Conservation (phyloP, 140 eudicot genomes). For the Bidens hawaiensis region DNA sequence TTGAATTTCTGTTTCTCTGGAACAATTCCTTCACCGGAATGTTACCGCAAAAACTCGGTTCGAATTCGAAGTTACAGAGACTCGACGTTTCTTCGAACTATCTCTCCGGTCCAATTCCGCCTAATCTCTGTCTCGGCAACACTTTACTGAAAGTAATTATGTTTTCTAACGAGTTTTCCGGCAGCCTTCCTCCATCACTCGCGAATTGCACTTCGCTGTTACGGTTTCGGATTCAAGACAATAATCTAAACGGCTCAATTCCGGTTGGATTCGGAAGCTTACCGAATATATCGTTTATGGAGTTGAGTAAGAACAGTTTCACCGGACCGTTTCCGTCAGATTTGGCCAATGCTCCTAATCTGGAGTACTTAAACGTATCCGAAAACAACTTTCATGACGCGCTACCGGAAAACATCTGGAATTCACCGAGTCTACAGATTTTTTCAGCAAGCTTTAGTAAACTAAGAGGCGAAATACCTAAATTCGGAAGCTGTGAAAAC, state of each 20-base stretch:
- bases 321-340: constrained; percentile 76
- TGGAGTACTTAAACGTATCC: constrained; percentile 63
- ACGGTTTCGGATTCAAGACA: constrained; percentile 64
- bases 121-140: constrained; percentile 63
- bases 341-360: constrained; percentile 47
- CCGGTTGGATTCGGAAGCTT: constrained; percentile 71
- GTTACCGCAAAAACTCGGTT: constrained; percentile 66
- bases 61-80: constrained; percentile 45
- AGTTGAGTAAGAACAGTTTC: constrained; percentile 58
- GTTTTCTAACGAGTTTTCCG: constrained; percentile 60
- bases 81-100: constrained; percentile 84
- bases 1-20: constrained; percentile 60
- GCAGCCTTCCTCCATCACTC: constrained; percentile 56
- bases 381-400: constrained; percentile 40
- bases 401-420: constrained; percentile 78
- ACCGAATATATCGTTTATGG: constrained; percentile 65
- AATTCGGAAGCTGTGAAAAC: constrained; percentile 55
- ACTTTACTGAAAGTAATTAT: constrained; percentile 50
- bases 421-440: constrained; percentile 64
- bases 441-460: constrained; percentile 51
- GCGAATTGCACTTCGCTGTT: constrained; percentile 63
- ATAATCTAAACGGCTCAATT: constrained; percentile 63
- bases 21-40: constrained; percentile 77
- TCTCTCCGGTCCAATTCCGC: constrained; percentile 74
- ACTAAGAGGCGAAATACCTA: constrained; percentile 62